Evolutionary conservation across 305 asterid species (phyloP), one percentile per base, ranked within the genome.

Genomic region (Fraxinus floribunda): DNA sequence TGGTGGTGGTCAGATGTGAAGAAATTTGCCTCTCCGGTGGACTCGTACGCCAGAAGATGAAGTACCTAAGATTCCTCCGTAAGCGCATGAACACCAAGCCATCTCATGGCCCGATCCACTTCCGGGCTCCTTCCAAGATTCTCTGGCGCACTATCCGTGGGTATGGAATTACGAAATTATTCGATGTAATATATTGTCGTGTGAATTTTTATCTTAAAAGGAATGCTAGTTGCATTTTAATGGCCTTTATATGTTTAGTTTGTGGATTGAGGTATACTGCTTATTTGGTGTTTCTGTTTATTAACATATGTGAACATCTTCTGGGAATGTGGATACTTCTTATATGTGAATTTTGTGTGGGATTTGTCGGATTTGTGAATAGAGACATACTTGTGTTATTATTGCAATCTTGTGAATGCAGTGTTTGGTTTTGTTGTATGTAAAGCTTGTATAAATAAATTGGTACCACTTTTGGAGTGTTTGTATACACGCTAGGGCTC

Each of bases 121-220:
- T 87, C 81, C 86, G 92, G 22, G 92, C 92, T 60, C 92, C 92
- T 73, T 88, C 92, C 1, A 89, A 89, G 73, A 89, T 89, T 80
- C 91, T 89, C 75, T 89, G 92, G 92, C 83, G 92, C 5, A 89
- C 92, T 49, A 89, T 89, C 79, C 88, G 92, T 76, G 92, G 92
- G 92, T 89, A 77, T 81, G 86, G 49, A 10, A 20, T 0, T 55
- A 16, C 35, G 13, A 2, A 20, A 18, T 60, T 11, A 1, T 6
- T 7, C 22, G 16, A 64, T 4, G 72, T 22, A 64, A 64, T 24
- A 60, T 68, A 15, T 32, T 15, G 22, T 4, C 10, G 5, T 13
- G n/a, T 29, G 41, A 15, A 70, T 15, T 70, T 29, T 29, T 13
- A 30, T 30, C 20, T 66, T 66, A 3, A 2, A 24, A 10, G 32